These are phyloP conservation scores for Kockiozyma suomiensis DNA, from an alignment of 805 yeast genomes.

Conservation along the genomic window DNA sequence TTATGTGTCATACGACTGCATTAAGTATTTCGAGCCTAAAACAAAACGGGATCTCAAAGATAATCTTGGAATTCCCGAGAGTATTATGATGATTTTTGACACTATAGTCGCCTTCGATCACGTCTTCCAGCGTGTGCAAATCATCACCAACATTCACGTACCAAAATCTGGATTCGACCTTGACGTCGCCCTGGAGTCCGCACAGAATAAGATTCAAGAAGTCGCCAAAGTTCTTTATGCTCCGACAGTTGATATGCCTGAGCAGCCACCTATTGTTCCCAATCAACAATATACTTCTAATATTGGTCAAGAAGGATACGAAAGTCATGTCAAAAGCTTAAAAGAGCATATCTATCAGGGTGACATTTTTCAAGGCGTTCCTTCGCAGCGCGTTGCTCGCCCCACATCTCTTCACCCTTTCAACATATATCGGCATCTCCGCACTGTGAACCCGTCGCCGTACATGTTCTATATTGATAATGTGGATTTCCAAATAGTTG, in stretches of 20 bases:
- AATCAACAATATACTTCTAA: slow-evolving; percentile 79
- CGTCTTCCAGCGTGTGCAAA: slow-evolving; percentile 89
- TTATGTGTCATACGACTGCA: slow-evolving; percentile 93
- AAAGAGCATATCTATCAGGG: slow-evolving; percentile 85
- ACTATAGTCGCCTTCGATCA: slow-evolving; percentile 89
- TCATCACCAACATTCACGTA: slow-evolving; percentile 75
- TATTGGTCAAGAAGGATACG: slow-evolving; percentile 93
- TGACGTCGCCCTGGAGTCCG: slow-evolving; percentile 57
- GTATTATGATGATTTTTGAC: slow-evolving; percentile 88
- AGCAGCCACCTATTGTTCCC: slow-evolving; percentile 70
- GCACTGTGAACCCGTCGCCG: slow-evolving; percentile 97
- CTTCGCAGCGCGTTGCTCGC: slow-evolving; percentile 94
- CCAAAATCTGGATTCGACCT: slow-evolving; percentile 42
- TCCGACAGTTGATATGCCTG: slow-evolving; percentile 57
- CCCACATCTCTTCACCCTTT: slow-evolving; percentile 96
- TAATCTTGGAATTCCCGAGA: slow-evolving; percentile 83
- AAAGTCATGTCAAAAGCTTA: slow-evolving; percentile 70
- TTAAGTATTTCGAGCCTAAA: slow-evolving; percentile 93
- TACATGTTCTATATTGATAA: slow-evolving; percentile 93
- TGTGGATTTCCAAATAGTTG: slow-evolving; percentile 89
- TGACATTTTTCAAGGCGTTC: slow-evolving; percentile 96
- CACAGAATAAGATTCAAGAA: slow-evolving; percentile 55
- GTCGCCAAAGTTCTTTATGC: slow-evolving; percentile 50
- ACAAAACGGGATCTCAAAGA: slow-evolving; percentile 77
- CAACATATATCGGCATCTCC: slow-evolving; percentile 89